Evolutionary conservation across 140 eudicot genomes (phyloP).

Genomic region (Erigeron philadelphicus): DNA sequence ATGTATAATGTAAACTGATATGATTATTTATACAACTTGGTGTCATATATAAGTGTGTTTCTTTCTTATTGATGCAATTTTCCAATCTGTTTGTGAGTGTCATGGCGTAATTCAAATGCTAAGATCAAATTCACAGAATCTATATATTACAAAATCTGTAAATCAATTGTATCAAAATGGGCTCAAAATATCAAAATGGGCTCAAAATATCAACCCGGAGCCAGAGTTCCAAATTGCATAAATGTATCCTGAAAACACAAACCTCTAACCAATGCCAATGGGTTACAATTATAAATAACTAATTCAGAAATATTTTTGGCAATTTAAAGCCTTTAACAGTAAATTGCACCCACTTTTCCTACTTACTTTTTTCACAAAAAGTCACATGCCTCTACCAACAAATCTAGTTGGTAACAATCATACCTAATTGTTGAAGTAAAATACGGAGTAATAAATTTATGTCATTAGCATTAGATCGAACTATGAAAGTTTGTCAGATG

Average conservation of each 20-base stretch:
- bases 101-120: too few species aligned
- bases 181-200: constrained; percentile 10
- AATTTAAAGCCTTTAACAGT: neutral
- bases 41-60: constrained; percentile 14
- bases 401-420: neutral
- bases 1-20: constrained; percentile 24
- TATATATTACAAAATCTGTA: constrained; percentile 9
- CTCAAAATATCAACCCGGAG: constrained; percentile 10
- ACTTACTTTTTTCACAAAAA: neutral
- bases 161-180: too few species aligned
- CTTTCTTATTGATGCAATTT: constrained; percentile 3
- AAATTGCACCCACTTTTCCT: neutral
- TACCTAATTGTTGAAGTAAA: too few species aligned
- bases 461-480: too few species aligned
- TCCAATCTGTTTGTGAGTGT: neutral
- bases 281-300: too few species aligned
- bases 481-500: too few species aligned
- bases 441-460: too few species aligned
- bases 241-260: constrained; percentile 9
- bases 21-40: constrained; percentile 1
- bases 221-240: constrained; percentile 13
- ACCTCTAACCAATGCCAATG: neutral
- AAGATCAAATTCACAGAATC: constrained; percentile 9
- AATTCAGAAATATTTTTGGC: too few species aligned
- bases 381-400: neutral